phyloP scores from a whole-genome alignment of 768 basidiomycete genomes.

The Boletus reticulatus region DNA sequence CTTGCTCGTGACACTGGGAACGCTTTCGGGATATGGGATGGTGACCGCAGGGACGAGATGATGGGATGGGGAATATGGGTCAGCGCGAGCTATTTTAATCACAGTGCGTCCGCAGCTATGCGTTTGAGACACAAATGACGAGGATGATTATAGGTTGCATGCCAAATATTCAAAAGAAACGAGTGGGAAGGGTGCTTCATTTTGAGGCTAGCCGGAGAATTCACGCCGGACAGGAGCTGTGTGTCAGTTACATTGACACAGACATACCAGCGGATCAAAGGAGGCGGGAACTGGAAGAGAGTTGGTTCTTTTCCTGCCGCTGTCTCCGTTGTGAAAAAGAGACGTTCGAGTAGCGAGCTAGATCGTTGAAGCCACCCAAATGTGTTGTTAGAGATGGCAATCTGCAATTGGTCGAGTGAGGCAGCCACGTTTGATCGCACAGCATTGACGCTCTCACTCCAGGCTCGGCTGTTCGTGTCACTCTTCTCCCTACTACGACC shows the following conservation, averaged over 20 bases:
- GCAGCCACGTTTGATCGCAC: constrained; percentile 17
- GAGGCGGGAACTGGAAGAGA: constrained; percentile 39
- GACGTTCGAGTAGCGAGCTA: neutral
- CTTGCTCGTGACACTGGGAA: constrained; percentile 63
- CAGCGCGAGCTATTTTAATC: constrained; percentile 66
- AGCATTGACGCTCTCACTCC: constrained; percentile 2
- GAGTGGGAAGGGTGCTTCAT: constrained; percentile 42
- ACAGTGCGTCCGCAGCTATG: constrained; percentile 40
- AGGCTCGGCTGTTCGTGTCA: neutral
- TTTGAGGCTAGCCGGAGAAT: constrained; percentile 47
- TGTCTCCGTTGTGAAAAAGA: constrained; percentile 45
- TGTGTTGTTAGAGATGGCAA: neutral
- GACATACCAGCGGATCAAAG: constrained; percentile 34
- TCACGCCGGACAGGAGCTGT: constrained; percentile 52
- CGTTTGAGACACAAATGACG: neutral
- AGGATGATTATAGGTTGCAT: constrained; percentile 40
- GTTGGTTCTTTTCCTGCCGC: constrained; percentile 57
- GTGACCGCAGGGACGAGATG: constrained; percentile 51
- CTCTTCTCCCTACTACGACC: constrained; percentile 8
- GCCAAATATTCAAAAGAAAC: constrained; percentile 49
- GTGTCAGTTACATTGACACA: constrained; percentile 53
- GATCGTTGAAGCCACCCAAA: too few species aligned
- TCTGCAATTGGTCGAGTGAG: constrained; percentile 1
- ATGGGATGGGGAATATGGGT: constrained; percentile 64
- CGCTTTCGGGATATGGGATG: constrained; percentile 68